Evolutionary conservation across 2,329 filamentous ascomycete species (phyloP), one percentile per base, ranked within the genome.

Genomic region (Epicoccum sorghinum): DNA sequence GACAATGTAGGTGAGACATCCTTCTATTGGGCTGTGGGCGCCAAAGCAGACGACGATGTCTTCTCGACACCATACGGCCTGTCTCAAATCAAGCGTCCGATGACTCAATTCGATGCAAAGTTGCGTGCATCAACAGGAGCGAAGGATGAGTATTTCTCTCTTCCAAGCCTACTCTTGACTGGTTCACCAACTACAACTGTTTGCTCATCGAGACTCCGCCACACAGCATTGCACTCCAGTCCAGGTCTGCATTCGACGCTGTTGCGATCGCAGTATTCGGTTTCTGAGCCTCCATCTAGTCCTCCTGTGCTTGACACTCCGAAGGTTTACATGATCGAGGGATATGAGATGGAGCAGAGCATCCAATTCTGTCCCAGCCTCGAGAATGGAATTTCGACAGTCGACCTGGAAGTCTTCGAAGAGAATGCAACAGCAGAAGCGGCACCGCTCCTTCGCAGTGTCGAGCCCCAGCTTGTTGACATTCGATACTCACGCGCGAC

Each of bases 41-140:
- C 27, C 27, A 45, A 45, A 40, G 29, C 38, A 14, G 36, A 45
- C 30, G 40, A 49, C n/a, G 23, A 54, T 49, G 45, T 48, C 33
- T 54, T 54, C 25, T 30, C 23, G 4, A 9, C 7, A 5, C n/a
- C 12, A 14, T 3, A 30, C 7, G 40, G 33, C 27, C 36, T 35
- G 39, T 45, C 29, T 41, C 40, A 25, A 8, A 24, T 23, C 3
- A 22, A 45, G 9, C 30, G 40, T 29, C 40, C 29, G 5, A 22
- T 41, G 45, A 30, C 23, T 14, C 10, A 22, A 7, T 41, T 29
- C 23, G 36, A 13, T 14, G 10, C 14, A 7, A 41, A 49, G 35
- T 12, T 48, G 39, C 40, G 12, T 3, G 13, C 32, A 6, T 29
- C 36, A 30, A 46, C 27, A 37, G 30, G 40, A 23, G 6, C 29